Evolutionary conservation across 495 filamentous ascomycete species (phyloP).

Genomic region (Platismatia glauca): DNA sequence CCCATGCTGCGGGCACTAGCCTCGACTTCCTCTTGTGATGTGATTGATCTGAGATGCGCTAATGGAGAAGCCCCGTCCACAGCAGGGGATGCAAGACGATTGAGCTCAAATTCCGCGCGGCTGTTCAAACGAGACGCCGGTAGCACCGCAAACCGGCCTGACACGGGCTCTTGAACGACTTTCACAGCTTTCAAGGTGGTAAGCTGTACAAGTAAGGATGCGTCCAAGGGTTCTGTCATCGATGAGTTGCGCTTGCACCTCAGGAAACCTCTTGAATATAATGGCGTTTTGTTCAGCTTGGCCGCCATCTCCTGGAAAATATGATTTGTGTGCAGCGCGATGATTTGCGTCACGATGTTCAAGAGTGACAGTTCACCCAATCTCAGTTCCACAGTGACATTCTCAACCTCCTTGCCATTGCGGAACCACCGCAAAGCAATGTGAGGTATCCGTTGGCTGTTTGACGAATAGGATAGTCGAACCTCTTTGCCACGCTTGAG

Average conservation of each 20-base stretch:
- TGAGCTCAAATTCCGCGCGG: conserved; percentile 43
- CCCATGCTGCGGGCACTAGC: conserved; percentile 50
- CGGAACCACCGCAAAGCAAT: conserved; percentile 78
- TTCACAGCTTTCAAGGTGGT: conserved; percentile 47
- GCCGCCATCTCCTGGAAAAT: conserved; percentile 53
- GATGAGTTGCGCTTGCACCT: conserved; percentile 47
- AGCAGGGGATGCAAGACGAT: conserved; percentile 32
- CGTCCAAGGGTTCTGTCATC: conserved; percentile 53
- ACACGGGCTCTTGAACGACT: conserved; percentile 60
- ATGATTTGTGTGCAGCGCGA: conserved; percentile 62
- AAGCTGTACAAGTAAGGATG: conserved; percentile 57
- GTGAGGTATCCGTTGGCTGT: conserved; percentile 36
- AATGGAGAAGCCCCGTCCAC: conserved; percentile 41
- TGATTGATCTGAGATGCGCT: conserved; percentile 47
- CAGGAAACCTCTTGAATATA: conserved; percentile 49
- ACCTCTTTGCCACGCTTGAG: conserved; percentile 51
- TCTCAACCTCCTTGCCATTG: conserved; percentile 61
- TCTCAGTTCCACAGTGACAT: conserved; percentile 56
- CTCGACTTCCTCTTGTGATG: conserved; percentile 55
- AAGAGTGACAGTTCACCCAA: conserved; percentile 60
- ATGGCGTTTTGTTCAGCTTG: conserved; percentile 43
- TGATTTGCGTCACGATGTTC: conserved; percentile 57
- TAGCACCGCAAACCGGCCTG: conserved; percentile 47
- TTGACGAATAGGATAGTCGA: conserved; percentile 30
- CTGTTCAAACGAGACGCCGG: conserved; percentile 35